Evolutionary conservation across 2,329 filamentous ascomycete species (phyloP).

Genomic region (Ceratocystis lukuohia): DNA sequence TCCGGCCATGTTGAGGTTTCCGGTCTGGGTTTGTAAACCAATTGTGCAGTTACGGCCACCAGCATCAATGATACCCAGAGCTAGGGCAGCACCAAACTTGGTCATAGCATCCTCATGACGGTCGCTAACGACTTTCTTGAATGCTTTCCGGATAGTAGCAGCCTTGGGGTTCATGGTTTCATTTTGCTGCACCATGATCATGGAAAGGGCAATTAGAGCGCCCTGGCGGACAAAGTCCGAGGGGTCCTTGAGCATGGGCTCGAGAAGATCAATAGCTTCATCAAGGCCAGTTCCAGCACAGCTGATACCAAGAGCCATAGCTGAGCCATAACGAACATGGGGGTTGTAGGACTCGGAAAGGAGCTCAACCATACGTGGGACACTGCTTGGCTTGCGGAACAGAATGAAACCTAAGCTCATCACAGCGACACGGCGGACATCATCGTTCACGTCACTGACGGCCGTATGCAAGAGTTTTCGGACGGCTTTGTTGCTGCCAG

Average conservation of each 20-base stretch:
- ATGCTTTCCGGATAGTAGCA: slow-evolving; percentile 73
- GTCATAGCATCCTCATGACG: slow-evolving; percentile 98
- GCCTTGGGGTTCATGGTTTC: slow-evolving; percentile 98
- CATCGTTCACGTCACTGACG: slow-evolving; percentile 95
- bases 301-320: slow-evolving; percentile 96
- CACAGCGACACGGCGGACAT: slow-evolving; percentile 88
- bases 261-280: slow-evolving; percentile 88
- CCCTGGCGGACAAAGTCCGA: slow-evolving; percentile 97
- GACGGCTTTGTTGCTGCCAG: slow-evolving; percentile 96
- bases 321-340: slow-evolving; percentile 92
- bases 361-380: slow-evolving; percentile 96
- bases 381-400: slow-evolving; percentile 92
- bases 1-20: slow-evolving; percentile 95
- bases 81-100: slow-evolving; percentile 90
- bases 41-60: slow-evolving; percentile 98
- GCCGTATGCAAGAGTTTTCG: slow-evolving; percentile 89
- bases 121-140: slow-evolving; percentile 87
- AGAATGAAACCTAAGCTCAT: slow-evolving; percentile 98
- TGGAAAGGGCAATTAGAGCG: slow-evolving; percentile 81
- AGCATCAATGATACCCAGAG: slow-evolving; percentile 92
- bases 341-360: slow-evolving; percentile 98
- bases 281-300: slow-evolving; percentile 92
- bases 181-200: slow-evolving; percentile 99
- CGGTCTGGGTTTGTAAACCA: slow-evolving; percentile 90
- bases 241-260: slow-evolving; percentile 99